Evolutionary conservation across 495 filamentous ascomycete genomes (phyloP).

Genomic region (Hypoxylon fragiforme): DNA sequence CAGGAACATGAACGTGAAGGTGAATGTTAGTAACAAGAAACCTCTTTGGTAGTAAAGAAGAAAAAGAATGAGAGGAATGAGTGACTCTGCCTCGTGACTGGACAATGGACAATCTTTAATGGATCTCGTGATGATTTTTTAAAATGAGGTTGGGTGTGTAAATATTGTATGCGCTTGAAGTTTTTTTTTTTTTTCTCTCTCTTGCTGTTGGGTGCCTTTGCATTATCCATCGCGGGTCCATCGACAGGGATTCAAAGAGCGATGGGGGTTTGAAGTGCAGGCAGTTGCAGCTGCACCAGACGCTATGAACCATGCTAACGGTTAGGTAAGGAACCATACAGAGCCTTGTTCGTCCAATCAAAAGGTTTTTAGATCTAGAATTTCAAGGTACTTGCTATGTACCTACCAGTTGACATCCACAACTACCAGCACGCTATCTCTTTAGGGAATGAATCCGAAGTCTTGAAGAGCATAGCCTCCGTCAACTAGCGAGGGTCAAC

Average conservation of each 20-base stretch:
- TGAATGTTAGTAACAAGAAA: too few relatives aligned
- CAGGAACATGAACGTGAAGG: constrained; percentile 3
- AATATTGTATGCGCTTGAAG: constrained; percentile 12
- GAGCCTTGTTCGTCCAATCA: background rate
- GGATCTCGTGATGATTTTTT: constrained; percentile 15
- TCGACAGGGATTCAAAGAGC: background rate
- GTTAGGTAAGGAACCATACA: too few relatives aligned
- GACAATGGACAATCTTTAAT: constrained; percentile 8
- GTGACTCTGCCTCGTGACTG: constrained; percentile 11
- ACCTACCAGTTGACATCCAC: background rate
- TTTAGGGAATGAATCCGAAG: background rate
- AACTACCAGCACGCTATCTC: background rate
- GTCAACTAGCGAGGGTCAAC: background rate
- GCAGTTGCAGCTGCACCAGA: too few relatives aligned
- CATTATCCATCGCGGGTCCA: constrained; percentile 27
- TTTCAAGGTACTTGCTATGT: constrained; percentile 2
- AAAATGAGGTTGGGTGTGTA: constrained; percentile 20
- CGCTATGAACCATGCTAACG: too few relatives aligned
- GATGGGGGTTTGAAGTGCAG: too few relatives aligned
- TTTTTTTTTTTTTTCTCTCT: constrained; percentile 28
- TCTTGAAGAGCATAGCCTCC: background rate
- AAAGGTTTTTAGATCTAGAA: constrained; percentile 6
- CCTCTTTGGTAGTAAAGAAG: background rate
- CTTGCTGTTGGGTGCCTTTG: constrained; percentile 23
- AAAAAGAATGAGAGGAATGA: background rate